Conservation (phyloP, 1,284 basidiomycete genomes). For the Pterula multifida region DNA sequence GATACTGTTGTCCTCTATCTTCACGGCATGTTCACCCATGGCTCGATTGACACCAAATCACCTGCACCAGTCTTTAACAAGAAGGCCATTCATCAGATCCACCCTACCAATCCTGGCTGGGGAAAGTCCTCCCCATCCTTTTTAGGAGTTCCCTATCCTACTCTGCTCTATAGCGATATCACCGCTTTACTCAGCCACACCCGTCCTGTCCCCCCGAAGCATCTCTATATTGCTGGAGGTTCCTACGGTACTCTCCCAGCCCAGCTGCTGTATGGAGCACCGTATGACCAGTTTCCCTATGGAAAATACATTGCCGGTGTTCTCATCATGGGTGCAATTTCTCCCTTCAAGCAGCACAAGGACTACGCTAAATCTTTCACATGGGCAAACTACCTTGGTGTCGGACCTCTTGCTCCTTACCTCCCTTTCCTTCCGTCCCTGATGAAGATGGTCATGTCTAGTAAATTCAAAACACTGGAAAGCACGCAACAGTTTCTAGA, state of each 20-base stretch:
- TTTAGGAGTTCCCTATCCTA: slow-evolving; percentile 19
- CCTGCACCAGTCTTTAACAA: slow-evolving; percentile 16
- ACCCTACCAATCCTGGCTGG: slow-evolving; percentile 34
- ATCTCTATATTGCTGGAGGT: slow-evolving; percentile 30
- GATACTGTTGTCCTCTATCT: slow-evolving; percentile 26
- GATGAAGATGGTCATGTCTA: slow-evolving; percentile 11
- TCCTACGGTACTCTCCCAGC: slow-evolving; percentile 34
- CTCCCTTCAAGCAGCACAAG: slow-evolving; percentile 26
- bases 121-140: slow-evolving; percentile 26
- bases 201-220: slow-evolving; percentile 21
- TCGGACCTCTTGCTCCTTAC: slow-evolving; percentile 23
- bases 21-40: slow-evolving; percentile 29
- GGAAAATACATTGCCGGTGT: slow-evolving; percentile 27
- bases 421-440: slow-evolving; percentile 21
- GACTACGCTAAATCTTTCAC: slow-evolving; percentile 23
- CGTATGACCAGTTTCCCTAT: slow-evolving; percentile 32
- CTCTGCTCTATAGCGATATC: slow-evolving; percentile 23
- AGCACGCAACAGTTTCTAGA: slow-evolving; percentile 23
- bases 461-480: slow-evolving; percentile 20
- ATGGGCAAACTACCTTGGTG: slow-evolving; percentile 25
- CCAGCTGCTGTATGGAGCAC: slow-evolving; percentile 35
- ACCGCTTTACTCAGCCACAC: slow-evolving; percentile 26
- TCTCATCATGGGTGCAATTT: slow-evolving; percentile 25
- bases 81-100: slow-evolving; percentile 21
- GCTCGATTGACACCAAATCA: slow-evolving; percentile 13